Percentiles rank a stretch among this genome's conserved stretches.
Evolutionary conservation across 352 stramenopile genomes (phyloP).

Genomic region (Globisporangium spinosum): DNA sequence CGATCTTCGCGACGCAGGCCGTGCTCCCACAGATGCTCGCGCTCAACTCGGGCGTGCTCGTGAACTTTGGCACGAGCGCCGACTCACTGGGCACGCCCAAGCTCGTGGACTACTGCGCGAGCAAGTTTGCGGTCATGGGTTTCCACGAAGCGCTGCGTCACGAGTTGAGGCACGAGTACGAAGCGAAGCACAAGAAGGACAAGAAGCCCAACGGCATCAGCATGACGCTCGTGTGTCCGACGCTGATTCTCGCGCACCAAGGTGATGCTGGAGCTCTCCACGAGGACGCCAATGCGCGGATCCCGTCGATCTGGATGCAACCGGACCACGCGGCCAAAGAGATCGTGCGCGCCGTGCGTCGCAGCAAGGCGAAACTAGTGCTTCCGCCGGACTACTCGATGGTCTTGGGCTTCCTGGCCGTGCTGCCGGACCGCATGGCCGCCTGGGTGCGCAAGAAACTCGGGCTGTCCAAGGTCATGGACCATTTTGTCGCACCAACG

Average conservation of each 20-base stretch:
- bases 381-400: slow-evolving; percentile 16
- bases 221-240: slow-evolving; percentile 21
- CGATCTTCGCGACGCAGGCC: slow-evolving; percentile 39
- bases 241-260: slow-evolving; percentile 5
- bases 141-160: slow-evolving; percentile 41
- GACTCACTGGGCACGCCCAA: slow-evolving; percentile 30
- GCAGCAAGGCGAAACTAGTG: slow-evolving; percentile 15
- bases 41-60: slow-evolving; percentile 24
- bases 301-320: slow-evolving; percentile 17
- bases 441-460: slow-evolving; percentile 19
- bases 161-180: slow-evolving; percentile 25
- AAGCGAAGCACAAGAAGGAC: not conserved
- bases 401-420: slow-evolving; percentile 9
- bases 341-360: slow-evolving; percentile 19
- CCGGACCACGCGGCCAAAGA: slow-evolving; percentile 13
- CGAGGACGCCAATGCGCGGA: not conserved
- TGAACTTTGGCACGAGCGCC: slow-evolving; percentile 35
- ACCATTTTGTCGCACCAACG: slow-evolving; percentile 11
- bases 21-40: slow-evolving; percentile 44
- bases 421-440: slow-evolving; percentile 8
- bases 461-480: slow-evolving; percentile 16
- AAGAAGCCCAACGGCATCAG: slow-evolving; percentile 13
- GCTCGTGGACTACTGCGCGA: slow-evolving; percentile 42
- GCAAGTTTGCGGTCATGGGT: slow-evolving; percentile 43
- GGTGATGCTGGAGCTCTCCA: not conserved